Evolutionary conservation across 2,329 filamentous ascomycete species (phyloP).

Genomic region (Neofusicoccum umdonicola): DNA sequence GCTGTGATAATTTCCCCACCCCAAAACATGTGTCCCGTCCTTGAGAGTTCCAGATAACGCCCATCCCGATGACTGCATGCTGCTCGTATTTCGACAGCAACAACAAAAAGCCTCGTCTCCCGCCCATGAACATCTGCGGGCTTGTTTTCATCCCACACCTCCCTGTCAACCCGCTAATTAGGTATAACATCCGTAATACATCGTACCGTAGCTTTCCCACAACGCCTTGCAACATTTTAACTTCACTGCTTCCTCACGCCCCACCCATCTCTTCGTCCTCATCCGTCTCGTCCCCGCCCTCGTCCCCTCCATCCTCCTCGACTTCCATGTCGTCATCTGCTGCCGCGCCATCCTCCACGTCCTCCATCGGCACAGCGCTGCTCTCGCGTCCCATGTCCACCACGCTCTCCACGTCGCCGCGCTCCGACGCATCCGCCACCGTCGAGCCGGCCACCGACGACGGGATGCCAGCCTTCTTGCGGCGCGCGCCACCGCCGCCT

Average conservation of each 20-base stretch:
- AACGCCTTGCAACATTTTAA: too few species aligned
- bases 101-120: too few species aligned
- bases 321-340: slow-evolving; percentile 27
- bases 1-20: too few species aligned
- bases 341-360: background rate
- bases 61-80: too few species aligned
- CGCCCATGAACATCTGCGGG: too few species aligned
- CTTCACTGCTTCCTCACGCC: background rate
- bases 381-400: slow-evolving; percentile 1
- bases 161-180: too few species aligned
- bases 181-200: too few species aligned
- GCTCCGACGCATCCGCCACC: background rate
- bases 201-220: too few species aligned
- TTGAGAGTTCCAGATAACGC: too few species aligned
- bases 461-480: background rate
- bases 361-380: slow-evolving; percentile 11
- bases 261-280: slow-evolving; percentile 27
- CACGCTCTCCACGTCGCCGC: slow-evolving; percentile 5
- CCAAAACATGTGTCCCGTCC: too few species aligned
- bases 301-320: slow-evolving; percentile 27
- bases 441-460: slow-evolving; percentile 1
- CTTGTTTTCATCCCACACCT: too few species aligned
- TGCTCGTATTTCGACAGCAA: too few species aligned
- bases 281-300: slow-evolving; percentile 29
- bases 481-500: background rate